A percentile compares a stretch with the other conserved stretches of the same genome.
These are phyloP conservation scores for Tylopilus sp. DNA, from an alignment of 768 basidiomycete species.

Conservation along the genomic window DNA sequence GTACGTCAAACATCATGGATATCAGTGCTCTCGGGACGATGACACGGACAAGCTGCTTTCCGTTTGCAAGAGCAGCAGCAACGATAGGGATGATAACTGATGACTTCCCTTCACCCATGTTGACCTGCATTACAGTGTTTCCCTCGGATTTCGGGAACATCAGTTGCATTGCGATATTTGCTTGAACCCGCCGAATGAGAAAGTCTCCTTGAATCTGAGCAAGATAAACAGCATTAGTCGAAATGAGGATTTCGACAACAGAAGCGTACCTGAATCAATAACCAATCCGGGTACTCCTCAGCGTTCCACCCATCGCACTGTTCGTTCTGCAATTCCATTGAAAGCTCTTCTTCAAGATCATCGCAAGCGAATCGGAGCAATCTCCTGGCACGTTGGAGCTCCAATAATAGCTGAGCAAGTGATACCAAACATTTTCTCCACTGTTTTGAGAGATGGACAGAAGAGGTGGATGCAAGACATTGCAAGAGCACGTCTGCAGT, in stretches of 20 bases:
- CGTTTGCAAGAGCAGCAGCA: constrained; percentile 38
- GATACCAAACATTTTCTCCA: too few species aligned
- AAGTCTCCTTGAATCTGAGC: constrained; percentile 36
- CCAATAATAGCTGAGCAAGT: constrained; percentile 27
- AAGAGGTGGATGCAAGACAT: too few species aligned
- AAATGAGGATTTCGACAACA: accelerated
- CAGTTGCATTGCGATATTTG: constrained; percentile 40
- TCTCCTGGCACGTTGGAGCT: not conserved
- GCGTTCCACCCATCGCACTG: constrained; percentile 14
- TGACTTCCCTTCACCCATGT: not conserved
- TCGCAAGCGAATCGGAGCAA: constrained; percentile 17
- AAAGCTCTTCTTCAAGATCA: constrained; percentile 28
- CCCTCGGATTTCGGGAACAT: constrained; percentile 31
- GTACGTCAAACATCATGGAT: constrained; percentile 43
- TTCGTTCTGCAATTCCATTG: constrained; percentile 19
- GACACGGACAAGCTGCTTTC: constrained; percentile 40
- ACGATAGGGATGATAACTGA: not conserved
- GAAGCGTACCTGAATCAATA: constrained; percentile 38
- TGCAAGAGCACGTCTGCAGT: too few species aligned
- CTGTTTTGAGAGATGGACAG: too few species aligned
- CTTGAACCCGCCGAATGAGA: constrained; percentile 32
- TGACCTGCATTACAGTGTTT: constrained; percentile 39
- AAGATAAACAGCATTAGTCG: not conserved
- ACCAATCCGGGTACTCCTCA: constrained; percentile 35
- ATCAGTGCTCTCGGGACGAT: constrained; percentile 43